Conservation (phyloP, 768 basidiomycete genomes). For the Calocybe indica region DNA sequence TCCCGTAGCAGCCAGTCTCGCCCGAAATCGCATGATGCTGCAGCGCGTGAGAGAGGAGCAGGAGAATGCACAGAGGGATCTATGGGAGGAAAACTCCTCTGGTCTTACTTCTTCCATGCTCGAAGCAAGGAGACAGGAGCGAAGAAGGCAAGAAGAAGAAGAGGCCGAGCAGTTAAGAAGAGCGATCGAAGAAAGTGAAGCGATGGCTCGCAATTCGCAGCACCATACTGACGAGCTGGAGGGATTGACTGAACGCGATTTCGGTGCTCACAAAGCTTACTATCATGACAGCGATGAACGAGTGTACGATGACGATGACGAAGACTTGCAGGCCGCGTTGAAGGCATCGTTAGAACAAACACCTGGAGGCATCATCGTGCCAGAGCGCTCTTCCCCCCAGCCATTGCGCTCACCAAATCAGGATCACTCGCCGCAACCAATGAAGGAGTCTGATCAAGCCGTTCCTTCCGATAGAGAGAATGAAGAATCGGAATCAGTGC, state of each 20-base stretch:
- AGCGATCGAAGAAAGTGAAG: slow-evolving; percentile 59
- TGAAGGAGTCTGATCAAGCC: background rate
- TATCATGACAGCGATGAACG: slow-evolving; percentile 21
- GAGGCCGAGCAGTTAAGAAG: slow-evolving; percentile 55
- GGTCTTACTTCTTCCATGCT: slow-evolving; percentile 23
- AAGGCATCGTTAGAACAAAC: slow-evolving; percentile 71
- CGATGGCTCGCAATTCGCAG: slow-evolving; percentile 27
- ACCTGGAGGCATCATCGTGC: slow-evolving; percentile 44
- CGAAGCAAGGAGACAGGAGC: slow-evolving; percentile 24
- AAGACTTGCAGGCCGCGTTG: slow-evolving; percentile 81
- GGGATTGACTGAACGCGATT: too few relatives aligned
- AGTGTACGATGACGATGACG: slow-evolving; percentile 84
- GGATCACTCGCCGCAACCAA: background rate
- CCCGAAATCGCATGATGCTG: slow-evolving; percentile 52
- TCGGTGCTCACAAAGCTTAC: background rate
- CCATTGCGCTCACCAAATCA: background rate
- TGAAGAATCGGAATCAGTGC: slow-evolving; percentile 31
- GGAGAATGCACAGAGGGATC: slow-evolving; percentile 57
- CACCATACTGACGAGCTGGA: background rate
- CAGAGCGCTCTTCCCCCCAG: slow-evolving; percentile 13
- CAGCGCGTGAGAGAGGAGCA: slow-evolving; percentile 63
- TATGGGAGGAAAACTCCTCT: slow-evolving; percentile 35
- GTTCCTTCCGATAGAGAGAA: slow-evolving; percentile 8
- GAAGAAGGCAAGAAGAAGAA: slow-evolving; percentile 33
- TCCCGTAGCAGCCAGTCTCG: slow-evolving; percentile 63